Evolutionary conservation across 2,329 filamentous ascomycete species (phyloP), one percentile per base, ranked within the genome.

Genomic region (Fusarium xylarioides): DNA sequence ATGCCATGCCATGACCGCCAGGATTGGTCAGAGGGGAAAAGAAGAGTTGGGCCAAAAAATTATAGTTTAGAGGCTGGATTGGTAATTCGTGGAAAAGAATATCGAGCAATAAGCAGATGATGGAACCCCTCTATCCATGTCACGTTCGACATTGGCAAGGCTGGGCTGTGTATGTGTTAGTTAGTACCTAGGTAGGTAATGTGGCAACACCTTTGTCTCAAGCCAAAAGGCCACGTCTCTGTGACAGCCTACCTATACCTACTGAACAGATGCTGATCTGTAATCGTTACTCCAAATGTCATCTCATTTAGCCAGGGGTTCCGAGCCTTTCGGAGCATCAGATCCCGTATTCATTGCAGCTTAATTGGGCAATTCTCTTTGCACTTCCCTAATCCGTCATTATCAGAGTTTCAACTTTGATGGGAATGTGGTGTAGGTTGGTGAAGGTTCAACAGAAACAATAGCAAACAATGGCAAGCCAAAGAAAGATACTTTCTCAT

Each of bases 301-400:
- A 55, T 40, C 42, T 66, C 44, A 66, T 35, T 61, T 43, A 59
- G 34, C 58, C 50, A 64, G 35, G 58, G 65, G 26, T 52, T 57
- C 63, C 37, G 43, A 57, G 32, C 32, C 32, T 47, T 55, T 73
- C 71, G 71, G 71, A 74, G 40, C 49, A 58, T 74, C 49, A 50
- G 61, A 74, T 37, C 64, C 71, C 71, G 71, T 70, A 23, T 35
- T 38, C 40, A 37, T 72, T 62, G 60, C 38, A 50, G 43, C 71
- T 74, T 50, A 46, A 74, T 73, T 57, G 60, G 71, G 71, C 40
- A 70, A 74, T 42, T 70, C 15, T 60, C 43, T 54, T 43, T 70
- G 60, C 64, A 66, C 40, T 59, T 65, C 43, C 65, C 66, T 59
- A 46, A 50, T 67, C n/a, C 42, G 43, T 57, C 40, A 38, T 43